A percentile compares a stretch with the other conserved stretches of the same genome.
phyloP scores from a whole-genome alignment of 1,284 basidiomycete species.

The Tilletiopsis washingtonensis region DNA sequence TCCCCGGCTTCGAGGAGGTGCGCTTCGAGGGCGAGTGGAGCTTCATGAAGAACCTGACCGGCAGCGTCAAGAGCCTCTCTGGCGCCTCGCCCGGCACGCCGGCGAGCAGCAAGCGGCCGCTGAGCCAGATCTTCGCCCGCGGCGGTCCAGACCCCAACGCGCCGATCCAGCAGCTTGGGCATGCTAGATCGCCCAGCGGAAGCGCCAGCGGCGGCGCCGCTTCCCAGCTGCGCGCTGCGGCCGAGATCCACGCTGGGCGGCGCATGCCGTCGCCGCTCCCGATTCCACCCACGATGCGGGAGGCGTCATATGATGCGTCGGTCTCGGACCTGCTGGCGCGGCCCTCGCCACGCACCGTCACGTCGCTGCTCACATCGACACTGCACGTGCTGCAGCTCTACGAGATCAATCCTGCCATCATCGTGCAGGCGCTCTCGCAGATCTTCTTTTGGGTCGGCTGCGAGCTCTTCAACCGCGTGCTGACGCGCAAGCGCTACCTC shows the following conservation, averaged over 20 bases:
- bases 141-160: too few species aligned
- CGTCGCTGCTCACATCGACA: conserved; percentile 75
- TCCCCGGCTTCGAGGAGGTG: conserved; percentile 67
- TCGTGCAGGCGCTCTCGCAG: conserved; percentile 88
- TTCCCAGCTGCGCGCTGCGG: too few species aligned
- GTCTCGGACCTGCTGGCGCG: conserved; percentile 20
- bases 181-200: neutral
- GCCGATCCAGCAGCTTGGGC: too few species aligned
- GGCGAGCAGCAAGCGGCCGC: conserved; percentile 9
- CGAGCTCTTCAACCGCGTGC: conserved; percentile 89
- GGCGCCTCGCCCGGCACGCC: neutral
- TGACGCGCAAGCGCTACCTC: conserved; percentile 90
- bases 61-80: conserved; percentile 28
- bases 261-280: too few species aligned
- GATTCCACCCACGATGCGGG: conserved; percentile 2
- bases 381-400: conserved; percentile 77
- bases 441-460: conserved; percentile 76
- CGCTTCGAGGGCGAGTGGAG: conserved; percentile 92
- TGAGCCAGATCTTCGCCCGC: conserved; percentile 27
- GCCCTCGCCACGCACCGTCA: conserved; percentile 58
- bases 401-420: conserved; percentile 81
- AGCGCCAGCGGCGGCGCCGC: neutral
- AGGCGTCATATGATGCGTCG: conserved; percentile 20
- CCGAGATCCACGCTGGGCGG: too few species aligned
- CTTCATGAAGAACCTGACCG: conserved; percentile 33